Evolutionary conservation across 257 asterid species (phyloP).

Genomic region (Lantana camara): DNA sequence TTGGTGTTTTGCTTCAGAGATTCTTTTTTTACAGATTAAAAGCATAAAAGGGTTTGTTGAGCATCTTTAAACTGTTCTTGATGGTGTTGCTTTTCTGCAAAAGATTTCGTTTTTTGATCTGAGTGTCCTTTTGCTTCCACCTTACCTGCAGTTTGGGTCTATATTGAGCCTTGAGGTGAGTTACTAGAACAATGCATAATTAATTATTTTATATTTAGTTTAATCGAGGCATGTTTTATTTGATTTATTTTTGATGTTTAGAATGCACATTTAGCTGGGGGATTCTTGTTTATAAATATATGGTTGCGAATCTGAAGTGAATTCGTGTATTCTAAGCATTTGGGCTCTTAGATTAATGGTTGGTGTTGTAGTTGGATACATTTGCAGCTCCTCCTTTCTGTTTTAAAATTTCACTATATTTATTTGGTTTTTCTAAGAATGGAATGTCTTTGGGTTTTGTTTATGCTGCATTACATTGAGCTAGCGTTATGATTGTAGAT

Average conservation of each 20-base stretch:
- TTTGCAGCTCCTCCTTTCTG: neutral
- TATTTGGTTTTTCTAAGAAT: neutral
- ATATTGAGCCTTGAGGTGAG: conserved; percentile 50
- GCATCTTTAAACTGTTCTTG: conserved; percentile 25
- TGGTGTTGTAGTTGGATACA: conserved; percentile 1
- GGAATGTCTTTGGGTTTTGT: neutral
- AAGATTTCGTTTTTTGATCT: conserved; percentile 35
- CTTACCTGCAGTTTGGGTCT: conserved; percentile 37
- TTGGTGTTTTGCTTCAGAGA: conserved; percentile 22
- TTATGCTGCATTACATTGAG: neutral
- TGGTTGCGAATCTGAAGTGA: conserved; percentile 5
- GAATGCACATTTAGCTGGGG: conserved; percentile 11
- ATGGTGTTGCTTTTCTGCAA: conserved; percentile 33
- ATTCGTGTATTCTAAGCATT: conserved; percentile 13
- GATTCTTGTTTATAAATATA: conserved; percentile 7
- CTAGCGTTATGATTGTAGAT: neutral
- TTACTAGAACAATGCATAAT: conserved; percentile 27
- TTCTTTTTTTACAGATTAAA: conserved; percentile 27
- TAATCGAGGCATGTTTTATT: conserved; percentile 2
- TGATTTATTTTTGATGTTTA: conserved; percentile 15
- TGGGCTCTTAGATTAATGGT: conserved; percentile 14
- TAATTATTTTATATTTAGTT: conserved; percentile 13
- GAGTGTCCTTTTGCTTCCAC: conserved; percentile 39
- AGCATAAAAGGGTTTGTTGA: conserved; percentile 24
- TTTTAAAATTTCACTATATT: neutral